Evolutionary conservation across 108 stramenopile species (phyloP).

Genomic region (Cylindrotheca closterium): DNA sequence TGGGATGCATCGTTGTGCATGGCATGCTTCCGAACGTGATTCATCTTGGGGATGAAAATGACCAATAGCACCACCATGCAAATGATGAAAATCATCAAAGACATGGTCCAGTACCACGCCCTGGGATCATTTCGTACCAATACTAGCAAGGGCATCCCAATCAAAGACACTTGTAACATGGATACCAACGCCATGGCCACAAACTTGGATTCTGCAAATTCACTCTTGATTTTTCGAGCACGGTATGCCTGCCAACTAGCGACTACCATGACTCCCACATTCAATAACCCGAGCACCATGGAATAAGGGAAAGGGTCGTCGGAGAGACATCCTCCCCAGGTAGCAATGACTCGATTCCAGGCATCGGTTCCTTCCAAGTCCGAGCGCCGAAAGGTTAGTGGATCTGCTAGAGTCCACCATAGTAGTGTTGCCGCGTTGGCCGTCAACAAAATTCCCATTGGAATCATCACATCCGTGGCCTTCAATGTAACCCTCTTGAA

Average conservation of each 20-base stretch:
- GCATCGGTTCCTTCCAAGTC: slow-evolving; percentile 8
- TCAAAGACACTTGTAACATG: slow-evolving; percentile 32
- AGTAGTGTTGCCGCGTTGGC: slow-evolving; percentile 39
- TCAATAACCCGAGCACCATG: slow-evolving; percentile 18
- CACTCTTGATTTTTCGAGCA: slow-evolving; percentile 38
- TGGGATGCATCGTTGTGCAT: too few species aligned
- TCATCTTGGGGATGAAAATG: slow-evolving; percentile 47
- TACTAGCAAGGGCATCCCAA: slow-evolving; percentile 31
- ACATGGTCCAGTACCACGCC: slow-evolving; percentile 23
- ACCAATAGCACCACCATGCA: slow-evolving; percentile 22
- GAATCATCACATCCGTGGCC: slow-evolving; percentile 34
- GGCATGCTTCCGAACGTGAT: too few species aligned
- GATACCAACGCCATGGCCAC: slow-evolving; percentile 25
- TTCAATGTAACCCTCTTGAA: slow-evolving; percentile 36
- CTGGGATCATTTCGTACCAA: slow-evolving; percentile 15
- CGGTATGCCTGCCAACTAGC: slow-evolving; percentile 41
- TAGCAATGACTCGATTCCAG: slow-evolving; percentile 33
- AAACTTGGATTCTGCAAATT: slow-evolving; percentile 36
- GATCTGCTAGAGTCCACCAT: slow-evolving; percentile 51
- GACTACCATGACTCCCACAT: slow-evolving; percentile 18
- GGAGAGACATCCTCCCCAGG: slow-evolving; percentile 30
- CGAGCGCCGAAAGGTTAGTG: slow-evolving; percentile 28
- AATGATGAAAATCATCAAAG: slow-evolving; percentile 25
- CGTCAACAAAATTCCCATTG: slow-evolving; percentile 23
- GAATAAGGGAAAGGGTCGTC: slow-evolving; percentile 5